Percentiles rank a stretch among this genome's conserved stretches.
These are phyloP conservation scores for Phoma sp. DNA, from an alignment of 2,329 filamentous ascomycete genomes.

Conservation along the genomic window DNA sequence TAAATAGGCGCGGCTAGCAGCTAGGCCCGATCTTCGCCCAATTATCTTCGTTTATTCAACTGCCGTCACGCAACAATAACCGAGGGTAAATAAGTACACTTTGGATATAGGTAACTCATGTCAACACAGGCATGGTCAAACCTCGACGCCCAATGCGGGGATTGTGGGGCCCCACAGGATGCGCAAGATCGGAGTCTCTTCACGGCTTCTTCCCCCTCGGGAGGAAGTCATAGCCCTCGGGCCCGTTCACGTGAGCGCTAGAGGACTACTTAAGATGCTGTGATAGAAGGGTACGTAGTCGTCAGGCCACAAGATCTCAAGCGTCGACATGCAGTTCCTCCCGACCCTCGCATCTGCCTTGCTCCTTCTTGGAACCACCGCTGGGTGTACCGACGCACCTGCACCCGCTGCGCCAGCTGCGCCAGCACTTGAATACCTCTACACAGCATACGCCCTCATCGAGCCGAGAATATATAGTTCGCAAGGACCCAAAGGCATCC, in stretches of 20 bases:
- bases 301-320: not conserved
- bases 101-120: too few relatives aligned
- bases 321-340: not conserved
- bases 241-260: not conserved
- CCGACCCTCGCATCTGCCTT: not conserved
- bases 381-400: not conserved
- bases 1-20: too few relatives aligned
- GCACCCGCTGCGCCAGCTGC: not conserved
- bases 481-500: slow-evolving; percentile 31
- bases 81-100: too few relatives aligned
- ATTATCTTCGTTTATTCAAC: too few relatives aligned
- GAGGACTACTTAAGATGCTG: not conserved
- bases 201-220: not conserved
- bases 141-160: not conserved
- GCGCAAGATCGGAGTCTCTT: not conserved
- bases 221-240: not conserved
- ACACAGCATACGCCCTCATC: slow-evolving; percentile 35
- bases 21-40: too few relatives aligned
- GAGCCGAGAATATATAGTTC: slow-evolving; percentile 27
- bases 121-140: too few relatives aligned
- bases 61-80: too few relatives aligned
- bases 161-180: not conserved
- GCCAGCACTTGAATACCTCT: slow-evolving; percentile 35
- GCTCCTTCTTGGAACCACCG: not conserved
- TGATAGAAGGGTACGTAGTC: not conserved